Evolutionary conservation across 139 green algal species (phyloP).

Genomic region (Trebouxia sp.): DNA sequence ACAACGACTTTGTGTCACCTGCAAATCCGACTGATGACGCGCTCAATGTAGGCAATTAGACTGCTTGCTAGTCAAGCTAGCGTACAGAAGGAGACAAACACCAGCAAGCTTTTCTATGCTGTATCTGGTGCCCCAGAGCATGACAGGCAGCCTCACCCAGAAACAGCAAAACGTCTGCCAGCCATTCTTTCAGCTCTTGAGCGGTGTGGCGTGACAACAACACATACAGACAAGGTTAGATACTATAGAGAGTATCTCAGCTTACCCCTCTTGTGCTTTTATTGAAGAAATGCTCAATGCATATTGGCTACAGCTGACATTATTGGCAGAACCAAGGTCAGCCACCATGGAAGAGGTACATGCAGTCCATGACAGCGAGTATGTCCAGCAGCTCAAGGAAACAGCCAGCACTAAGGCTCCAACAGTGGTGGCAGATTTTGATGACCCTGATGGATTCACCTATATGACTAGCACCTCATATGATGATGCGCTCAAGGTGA

Average conservation of each 20-base stretch:
- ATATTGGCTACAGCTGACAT: not conserved
- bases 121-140: conserved; percentile 19
- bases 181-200: conserved; percentile 29
- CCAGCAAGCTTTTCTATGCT: conserved; percentile 19
- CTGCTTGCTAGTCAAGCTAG: not conserved
- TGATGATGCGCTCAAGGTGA: conserved; percentile 32
- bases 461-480: conserved; percentile 41
- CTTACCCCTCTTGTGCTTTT: too few relatives aligned
- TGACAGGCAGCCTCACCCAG: conserved; percentile 23
- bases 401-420: conserved; percentile 19
- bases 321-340: conserved; percentile 31
- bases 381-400: conserved; percentile 49
- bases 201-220: not conserved
- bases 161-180: conserved; percentile 23
- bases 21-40: too few relatives aligned
- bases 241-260: not conserved
- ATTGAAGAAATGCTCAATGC: not conserved
- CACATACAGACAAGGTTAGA: conserved; percentile 3
- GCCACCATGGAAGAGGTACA: conserved; percentile 44
- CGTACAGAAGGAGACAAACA: not conserved
- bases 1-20: too few relatives aligned
- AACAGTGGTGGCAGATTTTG: conserved; percentile 33
- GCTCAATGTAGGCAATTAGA: too few relatives aligned
- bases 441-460: conserved; percentile 26
- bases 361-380: conserved; percentile 58